Evolutionary conservation across 116 monocot species (phyloP).

Genomic region (Zostera marina): DNA sequence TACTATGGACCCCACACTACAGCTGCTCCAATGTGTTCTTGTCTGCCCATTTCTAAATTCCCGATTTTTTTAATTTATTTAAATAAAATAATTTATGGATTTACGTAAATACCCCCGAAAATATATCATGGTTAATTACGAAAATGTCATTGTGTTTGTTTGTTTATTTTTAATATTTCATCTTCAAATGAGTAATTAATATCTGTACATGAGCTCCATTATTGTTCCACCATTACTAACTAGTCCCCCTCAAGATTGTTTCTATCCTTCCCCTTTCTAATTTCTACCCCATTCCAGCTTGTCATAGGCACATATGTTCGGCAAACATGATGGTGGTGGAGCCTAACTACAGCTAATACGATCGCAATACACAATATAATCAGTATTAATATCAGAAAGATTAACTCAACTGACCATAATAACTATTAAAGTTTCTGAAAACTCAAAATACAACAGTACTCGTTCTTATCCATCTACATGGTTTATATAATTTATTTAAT

Average conservation of each 20-base stretch:
- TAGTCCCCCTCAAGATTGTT: background rate
- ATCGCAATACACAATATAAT: background rate
- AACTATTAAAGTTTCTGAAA: too few species aligned
- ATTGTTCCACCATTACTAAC: background rate
- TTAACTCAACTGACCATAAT: too few species aligned
- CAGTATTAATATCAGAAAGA: too few species aligned
- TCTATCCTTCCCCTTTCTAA: constrained; percentile 1
- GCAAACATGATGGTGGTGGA: background rate
- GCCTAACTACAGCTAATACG: constrained; percentile 4
- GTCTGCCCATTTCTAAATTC: constrained; percentile 9
- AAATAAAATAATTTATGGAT: too few species aligned
- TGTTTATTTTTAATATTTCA: too few species aligned
- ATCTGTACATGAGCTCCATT: background rate
- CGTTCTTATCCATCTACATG: too few species aligned
- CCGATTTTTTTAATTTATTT: background rate
- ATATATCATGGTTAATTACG: too few species aligned
- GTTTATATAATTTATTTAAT: too few species aligned
- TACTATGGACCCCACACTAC: constrained; percentile 19
- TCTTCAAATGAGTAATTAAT: too few species aligned
- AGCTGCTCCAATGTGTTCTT: constrained; percentile 47
- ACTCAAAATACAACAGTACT: too few species aligned
- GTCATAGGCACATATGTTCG: background rate
- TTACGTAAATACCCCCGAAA: too few species aligned
- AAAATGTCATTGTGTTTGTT: too few species aligned
- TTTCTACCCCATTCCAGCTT: background rate